Evolutionary conservation across 352 stramenopile genomes (phyloP).

Genomic region (Aphanomyces stellatus): DNA sequence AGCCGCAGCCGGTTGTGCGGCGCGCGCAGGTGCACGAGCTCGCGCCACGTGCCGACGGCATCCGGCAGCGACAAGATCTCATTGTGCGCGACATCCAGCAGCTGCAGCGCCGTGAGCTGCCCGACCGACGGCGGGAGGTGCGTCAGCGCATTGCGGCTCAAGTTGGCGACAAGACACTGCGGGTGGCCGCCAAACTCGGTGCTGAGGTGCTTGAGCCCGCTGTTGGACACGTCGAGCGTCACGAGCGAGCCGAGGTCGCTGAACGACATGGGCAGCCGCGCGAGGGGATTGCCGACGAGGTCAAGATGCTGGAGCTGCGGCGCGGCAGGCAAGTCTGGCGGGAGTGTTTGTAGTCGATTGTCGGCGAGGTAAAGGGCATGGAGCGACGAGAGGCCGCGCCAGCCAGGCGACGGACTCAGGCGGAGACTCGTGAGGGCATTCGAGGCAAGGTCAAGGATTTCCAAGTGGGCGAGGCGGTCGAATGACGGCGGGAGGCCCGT

Average conservation of each 20-base stretch:
- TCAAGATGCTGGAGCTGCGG: constrained; percentile 27
- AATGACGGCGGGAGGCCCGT: constrained; percentile 28
- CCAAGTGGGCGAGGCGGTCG: constrained; percentile 27
- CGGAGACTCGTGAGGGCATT: neutral
- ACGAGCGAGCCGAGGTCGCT: constrained; percentile 45
- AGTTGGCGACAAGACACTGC: neutral
- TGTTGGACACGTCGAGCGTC: constrained; percentile 24
- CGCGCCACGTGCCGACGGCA: constrained; percentile 44
- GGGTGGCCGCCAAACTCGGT: constrained; percentile 10
- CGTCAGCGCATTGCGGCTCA: constrained; percentile 19
- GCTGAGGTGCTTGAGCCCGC: constrained; percentile 8
- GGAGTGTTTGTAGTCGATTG: constrained; percentile 34
- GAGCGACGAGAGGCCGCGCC: constrained; percentile 15
- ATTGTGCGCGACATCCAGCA: constrained; percentile 60
- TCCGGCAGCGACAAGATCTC: constrained; percentile 39
- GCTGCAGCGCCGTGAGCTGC: constrained; percentile 5
- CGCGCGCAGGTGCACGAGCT: constrained; percentile 33
- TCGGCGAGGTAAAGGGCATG: constrained; percentile 30
- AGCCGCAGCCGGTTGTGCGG: constrained; percentile 41
- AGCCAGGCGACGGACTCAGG: neutral
- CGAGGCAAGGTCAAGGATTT: constrained; percentile 27
- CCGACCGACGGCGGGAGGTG: constrained; percentile 13
- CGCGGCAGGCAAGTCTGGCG: constrained; percentile 24
- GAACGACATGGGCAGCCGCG: constrained; percentile 32
- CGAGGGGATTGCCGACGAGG: constrained; percentile 41